Evolutionary conservation across 768 basidiomycete species (phyloP), one percentile per base, ranked within the genome.

Genomic region (Bullera alba): DNA sequence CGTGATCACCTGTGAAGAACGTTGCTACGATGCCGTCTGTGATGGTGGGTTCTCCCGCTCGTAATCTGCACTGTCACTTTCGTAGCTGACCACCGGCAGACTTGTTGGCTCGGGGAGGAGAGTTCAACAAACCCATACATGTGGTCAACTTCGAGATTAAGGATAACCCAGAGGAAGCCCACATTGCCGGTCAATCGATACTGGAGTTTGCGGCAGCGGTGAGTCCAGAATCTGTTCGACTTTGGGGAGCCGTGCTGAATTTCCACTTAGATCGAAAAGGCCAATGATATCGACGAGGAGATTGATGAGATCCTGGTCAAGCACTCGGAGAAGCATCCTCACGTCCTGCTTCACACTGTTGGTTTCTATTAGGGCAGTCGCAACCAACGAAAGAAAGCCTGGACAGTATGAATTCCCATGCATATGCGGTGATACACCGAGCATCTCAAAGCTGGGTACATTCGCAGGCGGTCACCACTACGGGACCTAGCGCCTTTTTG

Each of bases 81-180:
- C 32, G 32, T 34, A 39, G 32, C 38, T 39, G 38, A 39, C n/a
- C 12, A 10, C 29, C 7, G 4, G 14, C 52, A 73, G 95, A 99
- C 75, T 76, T 99, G 14, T 76, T 97, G 51, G 74, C 78, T 27
- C 80, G 88, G 58, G 91, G 90, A 25, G 88, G 95, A 3, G 92
- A 97, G 50, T 84, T 83, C 66, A 96, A 90, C 75, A 84, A 84
- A 53, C 86, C 92, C 1, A 90, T 97, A 16, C 95, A 99, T 72
- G 73, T 99, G 36, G 87, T 99, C 65, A 99, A 99, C 73, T 81
- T 97, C 54, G 95, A 99, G 69, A 97, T 97, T 74, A 95, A 87
- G 76, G 95, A 99, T 74, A 97, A 95, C 67, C 92, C 96, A 62
- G 95, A 97, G 77, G 95, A 99, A 73, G 95, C 95, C 0, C 77